phyloP scores from a whole-genome alignment of 441 rosid genomes.

The Melastoma candidum region DNA sequence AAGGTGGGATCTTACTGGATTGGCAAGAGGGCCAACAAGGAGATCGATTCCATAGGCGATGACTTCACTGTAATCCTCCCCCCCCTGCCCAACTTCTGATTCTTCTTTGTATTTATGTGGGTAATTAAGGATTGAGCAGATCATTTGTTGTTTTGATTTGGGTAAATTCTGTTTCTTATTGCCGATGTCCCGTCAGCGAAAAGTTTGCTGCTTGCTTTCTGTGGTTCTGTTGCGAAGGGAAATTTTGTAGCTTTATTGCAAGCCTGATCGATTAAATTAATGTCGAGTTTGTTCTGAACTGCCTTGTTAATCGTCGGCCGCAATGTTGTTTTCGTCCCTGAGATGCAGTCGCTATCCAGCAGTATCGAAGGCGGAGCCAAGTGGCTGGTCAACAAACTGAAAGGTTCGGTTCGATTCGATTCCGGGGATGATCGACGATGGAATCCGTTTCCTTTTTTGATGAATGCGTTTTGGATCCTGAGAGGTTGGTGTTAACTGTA shows the following conservation, averaged over 20 bases:
- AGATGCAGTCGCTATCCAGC: conserved; percentile 49
- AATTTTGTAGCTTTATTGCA: too few relatives aligned
- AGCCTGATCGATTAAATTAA: too few relatives aligned
- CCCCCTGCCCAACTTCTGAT: neutral
- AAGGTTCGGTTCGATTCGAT: conserved; percentile 34
- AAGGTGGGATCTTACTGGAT: conserved; percentile 74
- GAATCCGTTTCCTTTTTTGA: neutral
- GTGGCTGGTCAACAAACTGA: conserved; percentile 82
- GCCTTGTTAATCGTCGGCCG: neutral
- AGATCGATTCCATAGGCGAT: conserved; percentile 60
- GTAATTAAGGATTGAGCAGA: neutral
- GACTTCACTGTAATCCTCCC: conserved; percentile 40
- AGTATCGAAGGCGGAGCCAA: conserved; percentile 87
- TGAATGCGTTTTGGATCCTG: neutral
- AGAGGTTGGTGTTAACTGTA: neutral
- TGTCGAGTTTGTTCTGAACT: neutral
- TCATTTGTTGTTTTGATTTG: too few relatives aligned
- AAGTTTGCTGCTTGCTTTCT: too few relatives aligned
- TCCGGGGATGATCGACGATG: too few relatives aligned
- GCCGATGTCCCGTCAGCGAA: too few relatives aligned
- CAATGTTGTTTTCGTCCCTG: conserved; percentile 9
- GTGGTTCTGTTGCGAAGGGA: too few relatives aligned
- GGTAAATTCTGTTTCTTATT: too few relatives aligned
- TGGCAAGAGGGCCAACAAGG: conserved; percentile 56
- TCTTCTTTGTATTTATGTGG: neutral